Evolutionary conservation across 2,329 filamentous ascomycete species (phyloP), one percentile per base, ranked within the genome.

Genomic region (Diaporthe velutina): DNA sequence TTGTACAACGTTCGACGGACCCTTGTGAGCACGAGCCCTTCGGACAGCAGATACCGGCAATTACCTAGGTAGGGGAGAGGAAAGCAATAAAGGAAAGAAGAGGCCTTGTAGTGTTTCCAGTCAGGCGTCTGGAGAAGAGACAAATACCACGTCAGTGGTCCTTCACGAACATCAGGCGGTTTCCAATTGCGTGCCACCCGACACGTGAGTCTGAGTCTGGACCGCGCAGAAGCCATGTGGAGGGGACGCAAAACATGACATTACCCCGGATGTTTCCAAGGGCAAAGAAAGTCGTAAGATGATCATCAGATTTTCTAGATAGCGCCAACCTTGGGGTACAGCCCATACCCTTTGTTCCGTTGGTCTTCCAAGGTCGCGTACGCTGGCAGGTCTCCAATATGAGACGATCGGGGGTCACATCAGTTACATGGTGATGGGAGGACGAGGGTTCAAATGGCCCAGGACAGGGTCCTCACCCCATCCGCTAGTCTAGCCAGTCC

Each of bases 231-330:
- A 38, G 12, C 25, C 6, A 30, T 28, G 50, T 13, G 28, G 28
- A 33, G 54, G 17, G 54, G 25, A 28, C 2, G 50, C 50, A 28
- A 28, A 40, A 60, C 57, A 60, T 35, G 3, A 17, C 30, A 25
- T 4, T 25, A 13, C n/a, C 15, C 33, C 33, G 33, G n/a, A 12
- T 13, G 15, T 52, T 68, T 38, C 48, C 64, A 25, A 40, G 30
- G 45, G 22, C 10, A 22, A 30, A 33, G 28, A 57, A 73, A 73
- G 48, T 73, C 71, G 60, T 73, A 68, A 55, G 71, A 73, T 73
- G 28, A 73, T 73, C 28, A 73, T 50, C 48, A 55, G 71, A 68
- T 68, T 42, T 10, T 35, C 38, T 68, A 55, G 71, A 42, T 73
- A 68, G 71, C 71, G 58, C 71, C 60, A 73, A 73, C 35, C 52